phyloP scores from a whole-genome alignment of 306 rosid species.

The Castanopsis chinensis region DNA sequence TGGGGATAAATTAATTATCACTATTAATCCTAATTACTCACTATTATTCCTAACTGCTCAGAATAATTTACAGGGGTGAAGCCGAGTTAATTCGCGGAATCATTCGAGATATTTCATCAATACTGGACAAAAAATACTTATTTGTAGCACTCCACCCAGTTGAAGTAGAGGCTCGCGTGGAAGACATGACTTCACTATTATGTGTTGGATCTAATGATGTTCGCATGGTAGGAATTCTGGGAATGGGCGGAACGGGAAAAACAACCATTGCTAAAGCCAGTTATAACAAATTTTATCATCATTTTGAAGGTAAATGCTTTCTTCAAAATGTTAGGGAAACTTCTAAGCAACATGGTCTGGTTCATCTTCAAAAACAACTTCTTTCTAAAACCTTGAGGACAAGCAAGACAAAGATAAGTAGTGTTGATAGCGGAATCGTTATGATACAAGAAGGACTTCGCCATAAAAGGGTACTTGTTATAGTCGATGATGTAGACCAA shows the following conservation, averaged over 20 bases:
- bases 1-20: no score
- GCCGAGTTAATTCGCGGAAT: neutral
- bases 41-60: no score
- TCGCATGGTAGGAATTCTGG: slow-evolving; percentile 1
- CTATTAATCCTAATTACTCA: no score
- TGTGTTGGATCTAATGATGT: neutral
- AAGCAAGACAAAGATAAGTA: neutral
- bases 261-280: neutral
- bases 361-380: neutral
- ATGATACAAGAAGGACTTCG: neutral
- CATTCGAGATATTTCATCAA: neutral
- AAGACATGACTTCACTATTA: neutral
- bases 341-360: neutral
- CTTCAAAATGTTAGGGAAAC: neutral
- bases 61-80: neutral
- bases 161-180: neutral
- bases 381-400: neutral
- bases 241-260: neutral
- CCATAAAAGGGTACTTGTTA: neutral
- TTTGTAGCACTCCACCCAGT: neutral
- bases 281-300: neutral
- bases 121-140: neutral
- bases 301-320: neutral
- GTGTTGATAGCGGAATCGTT: neutral
- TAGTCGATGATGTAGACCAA: neutral